A percentile compares a stretch with the other conserved stretches of the same genome.
These are phyloP conservation scores for Tetracladium setigerum DNA, from an alignment of 495 filamentous ascomycete genomes.

Conservation along the genomic window DNA sequence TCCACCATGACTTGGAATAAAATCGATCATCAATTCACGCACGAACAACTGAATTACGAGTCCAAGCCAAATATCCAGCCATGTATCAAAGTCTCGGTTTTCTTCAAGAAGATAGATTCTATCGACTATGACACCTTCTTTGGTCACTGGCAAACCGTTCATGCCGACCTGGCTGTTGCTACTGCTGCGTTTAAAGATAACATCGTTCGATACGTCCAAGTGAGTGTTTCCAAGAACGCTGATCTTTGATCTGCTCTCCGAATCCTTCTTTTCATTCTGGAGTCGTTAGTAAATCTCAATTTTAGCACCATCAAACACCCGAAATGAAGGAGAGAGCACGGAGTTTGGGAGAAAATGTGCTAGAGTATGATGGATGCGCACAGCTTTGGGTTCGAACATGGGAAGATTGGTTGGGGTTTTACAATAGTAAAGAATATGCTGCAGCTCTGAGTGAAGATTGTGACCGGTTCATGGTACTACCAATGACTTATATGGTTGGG, in stretches of 20 bases:
- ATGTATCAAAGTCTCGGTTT: neutral
- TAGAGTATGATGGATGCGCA: conserved; percentile 3
- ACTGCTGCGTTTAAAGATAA: neutral
- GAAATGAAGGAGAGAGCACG: conserved; percentile 3
- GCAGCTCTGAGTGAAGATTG: neutral
- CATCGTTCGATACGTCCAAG: neutral
- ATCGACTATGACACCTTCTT: neutral
- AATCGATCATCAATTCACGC: neutral
- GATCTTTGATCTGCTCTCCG: neutral
- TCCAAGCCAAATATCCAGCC: neutral
- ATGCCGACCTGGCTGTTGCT: conserved; percentile 1
- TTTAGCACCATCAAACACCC: neutral
- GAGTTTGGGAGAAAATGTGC: neutral
- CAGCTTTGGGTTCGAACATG: conserved; percentile 1
- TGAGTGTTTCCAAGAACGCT: neutral
- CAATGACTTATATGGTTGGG: neutral
- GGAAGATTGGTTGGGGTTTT: conserved; percentile 2
- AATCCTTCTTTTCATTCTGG: neutral
- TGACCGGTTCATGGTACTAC: neutral
- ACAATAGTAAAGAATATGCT: neutral
- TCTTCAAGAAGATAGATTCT: neutral
- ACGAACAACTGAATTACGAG: neutral
- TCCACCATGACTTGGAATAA: neutral
- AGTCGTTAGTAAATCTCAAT: neutral
- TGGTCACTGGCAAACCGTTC: conserved; percentile 1